Percentiles rank a stretch among this genome's conserved stretches.
Conservation (phyloP, 2,329 filamentous ascomycete genomes). For the Diaporthe vexans region DNA sequence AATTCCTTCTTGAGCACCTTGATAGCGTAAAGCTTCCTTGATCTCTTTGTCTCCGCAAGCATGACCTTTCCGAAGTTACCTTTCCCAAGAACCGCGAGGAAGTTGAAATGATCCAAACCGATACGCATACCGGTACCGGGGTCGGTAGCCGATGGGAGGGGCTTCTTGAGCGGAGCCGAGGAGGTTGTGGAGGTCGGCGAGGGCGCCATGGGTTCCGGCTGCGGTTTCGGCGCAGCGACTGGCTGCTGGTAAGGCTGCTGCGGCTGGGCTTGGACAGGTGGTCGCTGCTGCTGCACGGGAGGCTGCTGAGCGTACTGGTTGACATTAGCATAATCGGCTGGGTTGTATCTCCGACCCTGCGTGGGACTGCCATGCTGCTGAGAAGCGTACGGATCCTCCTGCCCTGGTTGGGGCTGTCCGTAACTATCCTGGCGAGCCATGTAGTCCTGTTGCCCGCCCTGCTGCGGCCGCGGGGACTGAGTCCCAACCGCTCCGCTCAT, state of each 20-base stretch:
- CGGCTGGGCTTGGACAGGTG: conserved; percentile 52
- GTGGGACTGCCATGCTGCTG: conserved; percentile 55
- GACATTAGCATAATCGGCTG: conserved; percentile 79
- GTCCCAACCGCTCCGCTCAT: conserved; percentile 66
- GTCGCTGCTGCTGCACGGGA: conserved; percentile 56
- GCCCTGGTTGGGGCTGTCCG: conserved; percentile 49
- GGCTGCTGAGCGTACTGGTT: conserved; percentile 56
- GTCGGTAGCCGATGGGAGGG: conserved; percentile 78
- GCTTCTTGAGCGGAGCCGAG: conserved; percentile 64
- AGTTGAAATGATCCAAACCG: conserved; percentile 98
- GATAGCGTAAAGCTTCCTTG: conserved; percentile 94
- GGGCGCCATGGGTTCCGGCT: conserved; percentile 52
- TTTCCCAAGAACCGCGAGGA: conserved; percentile 96
- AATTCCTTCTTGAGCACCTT: conserved; percentile 99
- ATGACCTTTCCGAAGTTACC: conserved; percentile 99
- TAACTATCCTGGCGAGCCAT: conserved; percentile 50
- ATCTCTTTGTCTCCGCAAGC: conserved; percentile 95
- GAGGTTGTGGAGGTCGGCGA: conserved; percentile 52
- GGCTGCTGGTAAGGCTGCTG: conserved; percentile 52
- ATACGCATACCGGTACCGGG: conserved; percentile 86
- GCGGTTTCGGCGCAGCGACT: conserved; percentile 55
- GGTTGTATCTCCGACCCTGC: conserved; percentile 80
- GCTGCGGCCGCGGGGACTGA: conserved; percentile 49
- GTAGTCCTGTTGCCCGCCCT: conserved; percentile 52
- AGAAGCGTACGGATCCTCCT: conserved; percentile 56